Conservation (phyloP, 257 asterid genomes). For the Leptodermis oblonga region DNA sequence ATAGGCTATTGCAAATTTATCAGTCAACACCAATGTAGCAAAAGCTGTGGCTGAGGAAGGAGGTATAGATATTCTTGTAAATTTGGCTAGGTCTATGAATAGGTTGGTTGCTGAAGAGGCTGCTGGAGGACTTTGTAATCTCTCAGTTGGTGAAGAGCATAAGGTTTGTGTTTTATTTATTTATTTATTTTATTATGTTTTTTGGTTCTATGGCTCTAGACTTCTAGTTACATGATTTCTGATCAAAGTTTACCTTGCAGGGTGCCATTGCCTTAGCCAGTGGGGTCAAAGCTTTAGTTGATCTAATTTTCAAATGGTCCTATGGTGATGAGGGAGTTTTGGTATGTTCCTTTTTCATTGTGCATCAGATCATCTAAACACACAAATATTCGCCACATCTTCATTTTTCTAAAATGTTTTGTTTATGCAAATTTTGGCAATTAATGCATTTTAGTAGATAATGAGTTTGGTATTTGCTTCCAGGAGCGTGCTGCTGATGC, state of each 20-base stretch:
- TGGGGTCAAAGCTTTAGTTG: slow-evolving; percentile 79
- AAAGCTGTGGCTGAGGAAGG: slow-evolving; percentile 92
- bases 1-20: slow-evolving; percentile 80
- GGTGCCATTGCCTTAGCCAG: slow-evolving; percentile 81
- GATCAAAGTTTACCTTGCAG: slow-evolving; percentile 33
- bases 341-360: slow-evolving; percentile 39
- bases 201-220: background rate
- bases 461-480: slow-evolving; percentile 8
- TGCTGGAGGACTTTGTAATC: slow-evolving; percentile 90
- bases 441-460: background rate
- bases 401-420: background rate
- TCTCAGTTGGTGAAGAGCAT: slow-evolving; percentile 79
- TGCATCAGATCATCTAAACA: slow-evolving; percentile 2
- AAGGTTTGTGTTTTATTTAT: slow-evolving; percentile 51
- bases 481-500: slow-evolving; percentile 97
- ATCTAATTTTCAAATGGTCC: slow-evolving; percentile 77
- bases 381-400: slow-evolving; percentile 4
- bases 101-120: slow-evolving; percentile 86
- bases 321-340: slow-evolving; percentile 69
- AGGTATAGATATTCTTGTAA: slow-evolving; percentile 58
- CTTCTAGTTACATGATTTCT: slow-evolving; percentile 1
- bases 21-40: slow-evolving; percentile 77
- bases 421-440: background rate
- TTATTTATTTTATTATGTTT: background rate
- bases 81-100: slow-evolving; percentile 68